Percentiles rank a stretch among this genome's conserved stretches.
These are phyloP conservation scores for Russula dissimulans DNA, from an alignment of 768 basidiomycete species.

Conservation along the genomic window DNA sequence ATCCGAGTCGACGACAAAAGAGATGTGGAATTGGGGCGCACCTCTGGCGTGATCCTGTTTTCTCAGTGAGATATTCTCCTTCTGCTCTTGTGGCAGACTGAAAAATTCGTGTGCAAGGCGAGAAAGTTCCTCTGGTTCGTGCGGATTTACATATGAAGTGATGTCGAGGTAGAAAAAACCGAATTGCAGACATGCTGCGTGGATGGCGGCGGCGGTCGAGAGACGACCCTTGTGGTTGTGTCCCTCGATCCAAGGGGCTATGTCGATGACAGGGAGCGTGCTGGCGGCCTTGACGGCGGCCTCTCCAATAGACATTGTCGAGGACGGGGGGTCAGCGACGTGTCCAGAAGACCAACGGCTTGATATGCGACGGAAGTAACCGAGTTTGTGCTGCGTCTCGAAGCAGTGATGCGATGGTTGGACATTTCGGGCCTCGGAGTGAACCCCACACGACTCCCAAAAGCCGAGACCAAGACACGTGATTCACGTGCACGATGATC, in stretches of 20 bases:
- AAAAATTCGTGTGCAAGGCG: conserved; percentile 69
- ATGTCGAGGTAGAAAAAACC: conserved; percentile 89
- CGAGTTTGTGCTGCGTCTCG: background rate
- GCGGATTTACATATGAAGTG: conserved; percentile 42
- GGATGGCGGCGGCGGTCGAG: conserved; percentile 45
- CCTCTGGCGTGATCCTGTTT: conserved; percentile 73
- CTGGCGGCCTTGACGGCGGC: background rate
- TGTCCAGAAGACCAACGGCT: background rate
- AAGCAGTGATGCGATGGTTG: no score
- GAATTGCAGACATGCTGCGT: conserved; percentile 63
- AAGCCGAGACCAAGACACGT: background rate
- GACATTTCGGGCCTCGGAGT: background rate
- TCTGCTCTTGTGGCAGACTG: conserved; percentile 41
- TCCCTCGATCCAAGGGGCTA: conserved; percentile 50
- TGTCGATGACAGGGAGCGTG: conserved; percentile 61
- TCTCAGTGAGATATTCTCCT: conserved; percentile 60
- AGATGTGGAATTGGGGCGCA: conserved; percentile 25
- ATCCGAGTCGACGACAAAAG: background rate
- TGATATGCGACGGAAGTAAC: no score
- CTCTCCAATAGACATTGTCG: background rate
- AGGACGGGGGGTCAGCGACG: no score
- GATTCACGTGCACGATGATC: background rate
- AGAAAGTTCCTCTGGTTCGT: conserved; percentile 57
- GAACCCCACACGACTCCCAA: background rate
- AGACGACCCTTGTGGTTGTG: conserved; percentile 33